A percentile compares a stretch with the other conserved stretches of the same genome.
These are phyloP conservation scores for Trebouxia gelatinosa DNA, from an alignment of 163 green algal genomes.

Conservation along the genomic window DNA sequence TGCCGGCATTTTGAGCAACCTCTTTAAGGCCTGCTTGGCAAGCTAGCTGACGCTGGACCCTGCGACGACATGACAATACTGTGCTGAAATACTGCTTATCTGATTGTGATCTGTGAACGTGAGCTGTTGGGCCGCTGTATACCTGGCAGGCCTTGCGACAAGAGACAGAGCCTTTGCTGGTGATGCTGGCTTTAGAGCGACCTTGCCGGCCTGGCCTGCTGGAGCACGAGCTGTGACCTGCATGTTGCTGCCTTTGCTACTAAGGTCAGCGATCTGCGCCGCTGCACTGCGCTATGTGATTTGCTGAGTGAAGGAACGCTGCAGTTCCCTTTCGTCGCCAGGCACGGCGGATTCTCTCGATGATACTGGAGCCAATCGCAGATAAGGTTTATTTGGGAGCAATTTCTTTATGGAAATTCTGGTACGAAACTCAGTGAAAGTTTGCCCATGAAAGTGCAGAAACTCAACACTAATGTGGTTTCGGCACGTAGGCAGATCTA, in stretches of 20 bases:
- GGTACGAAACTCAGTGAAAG: no score
- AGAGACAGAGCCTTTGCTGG: not conserved
- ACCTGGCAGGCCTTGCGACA: slow-evolving; percentile 18
- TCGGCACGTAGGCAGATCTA: no score
- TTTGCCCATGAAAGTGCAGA: no score
- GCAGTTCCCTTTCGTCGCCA: no score
- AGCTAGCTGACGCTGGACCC: not conserved
- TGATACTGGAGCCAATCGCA: slow-evolving; percentile 28
- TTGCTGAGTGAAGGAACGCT: no score
- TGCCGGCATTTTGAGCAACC: slow-evolving; percentile 36
- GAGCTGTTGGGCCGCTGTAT: not conserved
- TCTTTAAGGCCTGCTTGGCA: slow-evolving; percentile 32
- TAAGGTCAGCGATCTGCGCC: no score
- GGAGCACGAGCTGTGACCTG: not conserved
- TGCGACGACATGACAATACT: not conserved
- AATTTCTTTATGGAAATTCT: no score
- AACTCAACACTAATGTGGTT: no score
- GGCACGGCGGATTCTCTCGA: no score
- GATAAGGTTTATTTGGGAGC: slow-evolving; percentile 31
- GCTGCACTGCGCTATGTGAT: no score
- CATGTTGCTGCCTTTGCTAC: not conserved
- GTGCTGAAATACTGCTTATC: not conserved
- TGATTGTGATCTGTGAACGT: not conserved
- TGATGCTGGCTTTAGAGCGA: slow-evolving; percentile 24
- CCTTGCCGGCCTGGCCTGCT: slow-evolving; percentile 14